Evolutionary conservation across 768 basidiomycete species (phyloP), one percentile per base, ranked within the genome.

Genomic region (Kwoniella heveanensis): DNA sequence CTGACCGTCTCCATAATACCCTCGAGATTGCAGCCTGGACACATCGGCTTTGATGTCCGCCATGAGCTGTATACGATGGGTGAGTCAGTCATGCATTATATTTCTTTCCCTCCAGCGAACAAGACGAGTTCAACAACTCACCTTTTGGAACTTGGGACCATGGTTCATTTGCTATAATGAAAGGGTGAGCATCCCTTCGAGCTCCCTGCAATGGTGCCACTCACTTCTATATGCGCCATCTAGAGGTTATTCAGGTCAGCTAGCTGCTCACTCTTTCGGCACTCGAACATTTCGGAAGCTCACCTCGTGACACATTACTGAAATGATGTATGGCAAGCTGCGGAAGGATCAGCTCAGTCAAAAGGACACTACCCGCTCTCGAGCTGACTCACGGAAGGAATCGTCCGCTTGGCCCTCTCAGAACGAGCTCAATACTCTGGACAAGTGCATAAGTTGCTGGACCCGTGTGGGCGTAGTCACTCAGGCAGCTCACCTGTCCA

Each of bases 231-330:
- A 62, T 74, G 73, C 24, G 73, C 73, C 71, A 74, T 73, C 71
- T 71, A 29, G 15, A 21, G 4, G 37, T n/a, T 10, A 17, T 15
- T n/a, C 44, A 44, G n/a, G 54, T 63, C 15, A 54, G 53, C 64
- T 51, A 21, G 3, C 15, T 54, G 21, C 37, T 17, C 8, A n/a
- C n/a, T n/a, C 29, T 30, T 21, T 8, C 17, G 12, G 13, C 13
- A 29, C 22, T n/a, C n/a, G n/a, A 13, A 32, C 5, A 13, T 32
- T 32, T 5, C 13, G 13, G 1, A 9, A 24, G 37, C 69, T 65
- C 53, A 77, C 74, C 69, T 80, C 79, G 56, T 80, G 79, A 56
- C 76, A 78, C 76, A 80, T 73, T 29, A 78, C 77, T 0, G 72
- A 73, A 15, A 70, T 67, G 39, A 80, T 70, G 37, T 74, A 80